Conservation (phyloP, 75 land plant genomes). For the Picea glauca region DNA sequence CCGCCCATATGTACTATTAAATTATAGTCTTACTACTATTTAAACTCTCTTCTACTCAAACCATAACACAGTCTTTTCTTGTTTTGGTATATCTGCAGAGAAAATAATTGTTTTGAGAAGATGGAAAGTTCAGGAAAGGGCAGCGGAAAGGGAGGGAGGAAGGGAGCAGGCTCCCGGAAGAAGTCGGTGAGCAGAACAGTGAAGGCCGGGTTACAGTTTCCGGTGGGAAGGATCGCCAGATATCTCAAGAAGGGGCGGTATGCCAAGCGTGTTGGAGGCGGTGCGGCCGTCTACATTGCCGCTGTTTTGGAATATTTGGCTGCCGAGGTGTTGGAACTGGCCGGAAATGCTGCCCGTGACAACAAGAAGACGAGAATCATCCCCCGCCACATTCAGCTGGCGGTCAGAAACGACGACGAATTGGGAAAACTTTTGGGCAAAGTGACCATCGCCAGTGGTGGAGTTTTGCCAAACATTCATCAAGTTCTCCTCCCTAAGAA, state of each 20-base stretch:
- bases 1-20: too few species aligned
- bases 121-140: not conserved
- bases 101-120: too few species aligned
- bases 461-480: not conserved
- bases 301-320: slow-evolving; percentile 16
- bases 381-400: slow-evolving; percentile 13
- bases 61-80: too few species aligned
- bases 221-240: slow-evolving; percentile 20
- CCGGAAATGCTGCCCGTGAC: slow-evolving; percentile 11
- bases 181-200: not conserved
- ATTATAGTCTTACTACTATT: too few species aligned
- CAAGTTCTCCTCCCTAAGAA: too few species aligned
- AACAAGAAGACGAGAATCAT: slow-evolving; percentile 17
- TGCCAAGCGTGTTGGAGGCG: slow-evolving; percentile 16
- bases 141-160: not conserved
- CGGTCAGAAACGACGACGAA: slow-evolving; percentile 13
- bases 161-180: too few species aligned
- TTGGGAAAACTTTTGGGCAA: slow-evolving; percentile 6
- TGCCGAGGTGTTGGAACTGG: slow-evolving; percentile 13
- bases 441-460: slow-evolving; percentile 7
- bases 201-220: slow-evolving; percentile 22
- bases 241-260: slow-evolving; percentile 21
- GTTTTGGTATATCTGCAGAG: too few species aligned
- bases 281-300: slow-evolving; percentile 14
- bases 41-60: too few species aligned